Conservation (phyloP, 1,284 basidiomycete species). For the Cutaneotrichosporon sp. region DNA sequence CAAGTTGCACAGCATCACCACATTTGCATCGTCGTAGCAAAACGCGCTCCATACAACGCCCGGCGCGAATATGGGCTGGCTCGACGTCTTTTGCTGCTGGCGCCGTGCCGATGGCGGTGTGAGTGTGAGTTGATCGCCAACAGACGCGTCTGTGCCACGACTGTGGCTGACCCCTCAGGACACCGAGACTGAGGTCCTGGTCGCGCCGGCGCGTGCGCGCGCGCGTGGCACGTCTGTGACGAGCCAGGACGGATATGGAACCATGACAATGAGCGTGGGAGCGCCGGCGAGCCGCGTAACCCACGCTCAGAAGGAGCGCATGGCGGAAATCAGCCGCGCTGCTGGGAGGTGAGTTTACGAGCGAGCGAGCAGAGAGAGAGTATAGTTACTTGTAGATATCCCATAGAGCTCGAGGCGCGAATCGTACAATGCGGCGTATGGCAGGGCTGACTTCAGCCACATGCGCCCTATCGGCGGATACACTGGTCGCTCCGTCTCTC, state of each 20-base stretch:
- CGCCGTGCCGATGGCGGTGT: neutral
- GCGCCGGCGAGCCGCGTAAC: conserved; percentile 8
- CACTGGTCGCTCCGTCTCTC: conserved; percentile 10
- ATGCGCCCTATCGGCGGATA: conserved; percentile 17
- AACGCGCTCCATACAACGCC: neutral
- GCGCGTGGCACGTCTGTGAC: conserved; percentile 14
- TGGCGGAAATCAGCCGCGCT: conserved; percentile 22
- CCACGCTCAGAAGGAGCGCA: conserved; percentile 17
- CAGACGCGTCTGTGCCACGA: neutral
- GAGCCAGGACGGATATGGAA: conserved; percentile 22
- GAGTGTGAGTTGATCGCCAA: neutral
- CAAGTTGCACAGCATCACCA: too few species aligned
- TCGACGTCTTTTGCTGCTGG: conserved; percentile 16
- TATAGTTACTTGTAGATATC: neutral
- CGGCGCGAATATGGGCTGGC: conserved; percentile 18
- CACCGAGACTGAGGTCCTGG: conserved; percentile 17
- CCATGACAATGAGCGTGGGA: conserved; percentile 20
- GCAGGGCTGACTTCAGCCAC: conserved; percentile 12
- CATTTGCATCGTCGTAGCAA: too few species aligned
- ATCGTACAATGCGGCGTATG: neutral
- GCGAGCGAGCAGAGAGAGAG: neutral
- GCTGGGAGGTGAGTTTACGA: conserved; percentile 25
- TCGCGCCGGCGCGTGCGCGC: conserved; percentile 16
- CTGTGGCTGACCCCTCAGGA: conserved; percentile 8
- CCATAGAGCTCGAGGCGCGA: too few species aligned